Conservation (phyloP, 192 early-diverging fungal species). For the Dispira parvispora region DNA sequence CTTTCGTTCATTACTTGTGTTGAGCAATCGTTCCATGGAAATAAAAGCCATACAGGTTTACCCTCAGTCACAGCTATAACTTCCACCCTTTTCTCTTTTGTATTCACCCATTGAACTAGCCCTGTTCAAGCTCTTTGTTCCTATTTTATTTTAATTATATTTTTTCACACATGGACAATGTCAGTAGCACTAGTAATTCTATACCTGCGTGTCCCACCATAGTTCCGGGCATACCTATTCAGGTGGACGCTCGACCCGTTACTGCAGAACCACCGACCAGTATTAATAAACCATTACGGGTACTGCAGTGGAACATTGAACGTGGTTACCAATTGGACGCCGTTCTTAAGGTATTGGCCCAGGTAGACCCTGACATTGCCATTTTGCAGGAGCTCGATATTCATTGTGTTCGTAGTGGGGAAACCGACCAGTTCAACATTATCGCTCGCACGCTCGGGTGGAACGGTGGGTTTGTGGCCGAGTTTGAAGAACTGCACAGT, state of each 20-base stretch:
- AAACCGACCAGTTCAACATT: conserved; percentile 38
- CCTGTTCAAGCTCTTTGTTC: too few species aligned
- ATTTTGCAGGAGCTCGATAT: conserved; percentile 68
- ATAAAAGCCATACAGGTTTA: too few species aligned
- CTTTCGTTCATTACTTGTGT: too few species aligned
- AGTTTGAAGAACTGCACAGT: conserved; percentile 55
- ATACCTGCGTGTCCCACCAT: neutral
- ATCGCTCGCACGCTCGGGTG: conserved; percentile 37
- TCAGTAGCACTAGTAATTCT: too few species aligned
- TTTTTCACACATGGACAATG: too few species aligned
- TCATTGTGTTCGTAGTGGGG: conserved; percentile 44
- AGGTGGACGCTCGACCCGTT: neutral
- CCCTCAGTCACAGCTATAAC: too few species aligned
- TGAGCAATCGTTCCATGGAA: too few species aligned
- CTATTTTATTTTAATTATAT: too few species aligned
- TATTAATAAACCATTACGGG: conserved; percentile 27
- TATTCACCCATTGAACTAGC: too few species aligned
- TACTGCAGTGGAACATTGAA: conserved; percentile 72
- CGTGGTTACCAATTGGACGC: conserved; percentile 52
- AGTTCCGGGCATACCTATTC: neutral
- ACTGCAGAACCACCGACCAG: neutral
- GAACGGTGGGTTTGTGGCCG: conserved; percentile 49
- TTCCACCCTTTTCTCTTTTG: too few species aligned
- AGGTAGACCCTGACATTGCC: conserved; percentile 50
- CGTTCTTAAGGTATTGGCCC: conserved; percentile 32